A percentile compares a stretch with the other conserved stretches of the same genome.
Conservation (phyloP, 345 rosid species). For the Eucalyptus erythrocorys region DNA sequence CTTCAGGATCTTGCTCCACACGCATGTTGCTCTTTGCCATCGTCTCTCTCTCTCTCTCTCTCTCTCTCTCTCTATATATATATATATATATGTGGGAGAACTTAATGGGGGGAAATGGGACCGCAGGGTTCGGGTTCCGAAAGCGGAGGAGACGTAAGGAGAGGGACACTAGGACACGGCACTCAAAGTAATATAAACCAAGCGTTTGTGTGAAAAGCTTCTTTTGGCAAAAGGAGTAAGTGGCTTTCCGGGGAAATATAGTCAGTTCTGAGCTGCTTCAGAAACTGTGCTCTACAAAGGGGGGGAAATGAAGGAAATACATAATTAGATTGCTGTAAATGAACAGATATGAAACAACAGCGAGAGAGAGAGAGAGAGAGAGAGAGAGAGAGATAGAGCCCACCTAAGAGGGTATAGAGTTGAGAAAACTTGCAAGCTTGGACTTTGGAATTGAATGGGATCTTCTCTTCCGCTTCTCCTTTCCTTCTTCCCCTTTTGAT, state of each 20-base stretch:
- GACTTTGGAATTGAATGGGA: not conserved
- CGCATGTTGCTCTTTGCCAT: slow-evolving; percentile 20
- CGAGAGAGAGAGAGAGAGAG: too few species aligned
- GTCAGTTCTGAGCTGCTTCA: not conserved
- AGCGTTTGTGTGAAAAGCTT: not conserved
- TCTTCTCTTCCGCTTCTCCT: not conserved
- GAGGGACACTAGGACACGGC: not conserved
- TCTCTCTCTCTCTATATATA: too few species aligned
- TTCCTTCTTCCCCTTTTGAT: not conserved
- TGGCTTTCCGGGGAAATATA: not conserved
- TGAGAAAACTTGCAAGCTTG: not conserved
- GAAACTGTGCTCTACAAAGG: not conserved
- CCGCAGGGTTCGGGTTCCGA: not conserved
- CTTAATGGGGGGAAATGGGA: not conserved
- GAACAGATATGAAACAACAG: not conserved
- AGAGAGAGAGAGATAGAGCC: not conserved
- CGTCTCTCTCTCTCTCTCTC: not conserved
- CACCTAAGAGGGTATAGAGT: not conserved
- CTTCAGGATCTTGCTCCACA: slow-evolving; percentile 20
- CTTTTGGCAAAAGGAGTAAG: not conserved
- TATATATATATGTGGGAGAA: not conserved
- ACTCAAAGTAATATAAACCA: not conserved
- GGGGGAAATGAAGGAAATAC: not conserved
- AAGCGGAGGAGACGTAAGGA: not conserved
- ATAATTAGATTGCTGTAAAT: not conserved